Percentiles rank a stretch among this genome's conserved stretches.
These are phyloP conservation scores for Coniella lustricola DNA, from an alignment of 2,329 filamentous ascomycete genomes.

Conservation along the genomic window DNA sequence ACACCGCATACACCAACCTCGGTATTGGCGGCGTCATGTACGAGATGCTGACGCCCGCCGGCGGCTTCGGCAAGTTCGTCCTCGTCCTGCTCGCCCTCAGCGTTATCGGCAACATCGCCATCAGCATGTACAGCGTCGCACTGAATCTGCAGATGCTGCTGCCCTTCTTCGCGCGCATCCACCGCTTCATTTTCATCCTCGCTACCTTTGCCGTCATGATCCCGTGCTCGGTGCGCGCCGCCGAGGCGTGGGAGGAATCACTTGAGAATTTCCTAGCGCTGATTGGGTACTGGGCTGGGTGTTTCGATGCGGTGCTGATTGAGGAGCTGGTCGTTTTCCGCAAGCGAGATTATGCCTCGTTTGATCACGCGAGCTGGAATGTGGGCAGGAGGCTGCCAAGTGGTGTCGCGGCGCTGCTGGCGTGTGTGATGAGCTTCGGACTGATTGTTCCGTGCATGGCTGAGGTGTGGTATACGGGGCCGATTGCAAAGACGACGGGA, in stretches of 20 bases:
- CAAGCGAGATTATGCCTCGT: constrained; percentile 34
- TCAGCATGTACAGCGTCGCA: constrained; percentile 32
- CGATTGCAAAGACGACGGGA: constrained; percentile 51
- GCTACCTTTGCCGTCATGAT: constrained; percentile 53
- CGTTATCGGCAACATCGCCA: constrained; percentile 37
- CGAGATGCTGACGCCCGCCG: constrained; percentile 39
- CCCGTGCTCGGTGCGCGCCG: constrained; percentile 48
- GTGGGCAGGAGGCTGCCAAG: constrained; percentile 36
- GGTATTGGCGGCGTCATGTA: constrained; percentile 38
- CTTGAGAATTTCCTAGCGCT: constrained; percentile 50
- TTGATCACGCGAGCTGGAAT: constrained; percentile 42
- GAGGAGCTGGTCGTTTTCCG: constrained; percentile 44
- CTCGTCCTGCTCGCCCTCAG: constrained; percentile 38
- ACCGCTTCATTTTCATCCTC: constrained; percentile 50
- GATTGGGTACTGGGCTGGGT: constrained; percentile 53
- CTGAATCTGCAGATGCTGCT: constrained; percentile 47
- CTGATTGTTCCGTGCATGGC: constrained; percentile 54
- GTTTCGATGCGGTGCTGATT: constrained; percentile 44
- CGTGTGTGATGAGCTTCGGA: constrained; percentile 38
- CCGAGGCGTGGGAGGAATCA: constrained; percentile 49
- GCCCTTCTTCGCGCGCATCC: constrained; percentile 47
- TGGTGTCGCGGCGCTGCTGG: constrained; percentile 39
- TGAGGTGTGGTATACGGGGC: constrained; percentile 55
- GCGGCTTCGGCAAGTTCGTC: constrained; percentile 41
- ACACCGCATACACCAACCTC: constrained; percentile 32